A percentile compares a stretch with the other conserved stretches of the same genome.
Evolutionary conservation across 75 land plant species (phyloP).

Genomic region (Picea glauca): DNA sequence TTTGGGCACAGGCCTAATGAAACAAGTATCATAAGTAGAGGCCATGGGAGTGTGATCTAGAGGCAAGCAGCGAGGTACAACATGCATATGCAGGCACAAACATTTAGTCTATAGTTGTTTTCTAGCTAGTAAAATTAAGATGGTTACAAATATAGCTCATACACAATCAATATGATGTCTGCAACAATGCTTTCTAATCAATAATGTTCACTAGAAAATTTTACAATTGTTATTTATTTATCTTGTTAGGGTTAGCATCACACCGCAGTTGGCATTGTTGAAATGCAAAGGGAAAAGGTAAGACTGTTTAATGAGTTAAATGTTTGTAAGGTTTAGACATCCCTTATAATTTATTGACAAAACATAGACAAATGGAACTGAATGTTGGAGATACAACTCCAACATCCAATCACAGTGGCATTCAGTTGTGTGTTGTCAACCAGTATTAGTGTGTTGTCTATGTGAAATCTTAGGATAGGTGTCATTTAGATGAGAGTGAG

Average conservation of each 20-base stretch:
- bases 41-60: too few relatives aligned
- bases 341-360: neutral
- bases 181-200: neutral
- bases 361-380: too few relatives aligned
- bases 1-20: too few relatives aligned
- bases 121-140: neutral
- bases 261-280: neutral
- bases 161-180: neutral
- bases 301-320: neutral
- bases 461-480: too few relatives aligned
- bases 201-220: neutral
- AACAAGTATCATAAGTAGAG: too few relatives aligned
- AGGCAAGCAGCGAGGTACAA: too few relatives aligned
- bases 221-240: neutral
- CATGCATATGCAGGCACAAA: neutral
- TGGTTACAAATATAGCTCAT: neutral
- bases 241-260: neutral
- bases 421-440: too few relatives aligned
- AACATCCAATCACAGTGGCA: too few relatives aligned
- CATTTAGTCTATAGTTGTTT: neutral
- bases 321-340: neutral
- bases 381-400: too few relatives aligned
- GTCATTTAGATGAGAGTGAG: too few relatives aligned
- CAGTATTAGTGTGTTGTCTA: too few relatives aligned
- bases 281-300: neutral